phyloP scores from a whole-genome alignment of 1,139 yeast genomes.

The Lodderomyces margitis region DNA sequence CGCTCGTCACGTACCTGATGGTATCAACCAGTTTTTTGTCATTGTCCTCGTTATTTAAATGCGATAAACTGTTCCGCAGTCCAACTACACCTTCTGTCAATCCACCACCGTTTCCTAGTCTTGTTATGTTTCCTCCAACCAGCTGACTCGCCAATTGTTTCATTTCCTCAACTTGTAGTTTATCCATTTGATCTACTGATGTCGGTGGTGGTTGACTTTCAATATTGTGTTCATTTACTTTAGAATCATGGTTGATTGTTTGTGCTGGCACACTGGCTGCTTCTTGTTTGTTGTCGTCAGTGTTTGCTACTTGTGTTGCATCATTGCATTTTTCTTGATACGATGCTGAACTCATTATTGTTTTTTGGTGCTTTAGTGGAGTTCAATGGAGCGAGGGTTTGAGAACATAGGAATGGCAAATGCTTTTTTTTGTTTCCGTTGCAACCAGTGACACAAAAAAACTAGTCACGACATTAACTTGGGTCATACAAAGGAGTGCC shows the following conservation, averaged over 20 bases:
- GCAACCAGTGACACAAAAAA: background rate
- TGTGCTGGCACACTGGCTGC: constrained; percentile 6
- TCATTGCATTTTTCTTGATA: constrained; percentile 6
- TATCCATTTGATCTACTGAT: background rate
- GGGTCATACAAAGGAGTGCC: background rate
- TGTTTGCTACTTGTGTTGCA: constrained; percentile 1
- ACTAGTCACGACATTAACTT: background rate
- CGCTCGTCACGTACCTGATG: background rate
- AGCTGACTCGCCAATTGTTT: constrained; percentile 1
- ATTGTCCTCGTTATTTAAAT: constrained; percentile 3
- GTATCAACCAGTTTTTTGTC: background rate
- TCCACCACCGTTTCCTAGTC: background rate
- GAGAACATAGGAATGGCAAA: too few species aligned
- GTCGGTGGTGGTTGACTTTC: constrained; percentile 5
- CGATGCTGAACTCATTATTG: constrained; percentile 6
- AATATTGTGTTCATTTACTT: background rate
- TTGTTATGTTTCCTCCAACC: background rate
- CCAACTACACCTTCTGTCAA: background rate
- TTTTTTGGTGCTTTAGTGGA: background rate
- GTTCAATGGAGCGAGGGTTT: too few species aligned
- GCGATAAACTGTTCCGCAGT: constrained; percentile 1
- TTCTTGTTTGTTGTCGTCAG: constrained; percentile 2
- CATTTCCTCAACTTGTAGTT: constrained; percentile 4
- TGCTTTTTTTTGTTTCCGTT: background rate
- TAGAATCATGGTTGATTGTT: constrained; percentile 4